Evolutionary conservation across 2,329 filamentous ascomycete genomes (phyloP).

Genomic region (Phaeosphaeria sp.): DNA sequence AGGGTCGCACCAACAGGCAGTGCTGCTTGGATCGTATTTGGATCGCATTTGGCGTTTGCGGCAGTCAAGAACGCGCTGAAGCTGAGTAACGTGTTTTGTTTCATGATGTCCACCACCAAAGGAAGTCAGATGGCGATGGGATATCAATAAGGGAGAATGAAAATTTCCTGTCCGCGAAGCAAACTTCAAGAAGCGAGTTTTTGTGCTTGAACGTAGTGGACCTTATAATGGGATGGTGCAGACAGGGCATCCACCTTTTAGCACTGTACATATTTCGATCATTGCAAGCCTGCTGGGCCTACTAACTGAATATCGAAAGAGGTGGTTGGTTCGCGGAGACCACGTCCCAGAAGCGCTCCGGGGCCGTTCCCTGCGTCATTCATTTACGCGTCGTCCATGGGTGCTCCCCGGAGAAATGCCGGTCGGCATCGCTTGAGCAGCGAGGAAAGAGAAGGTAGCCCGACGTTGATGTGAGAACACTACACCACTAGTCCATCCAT

Average conservation of each 20-base stretch:
- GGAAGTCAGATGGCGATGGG: too few relatives aligned
- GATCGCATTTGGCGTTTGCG: conserved; percentile 39
- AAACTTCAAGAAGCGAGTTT: too few relatives aligned
- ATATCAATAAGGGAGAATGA: too few relatives aligned
- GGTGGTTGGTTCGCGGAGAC: background rate
- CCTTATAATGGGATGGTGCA: too few relatives aligned
- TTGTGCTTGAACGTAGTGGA: too few relatives aligned
- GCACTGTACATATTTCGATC: background rate
- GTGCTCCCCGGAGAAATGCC: background rate
- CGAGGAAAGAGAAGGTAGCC: background rate
- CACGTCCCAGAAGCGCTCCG: background rate
- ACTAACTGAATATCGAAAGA: background rate
- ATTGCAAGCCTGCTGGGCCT: background rate
- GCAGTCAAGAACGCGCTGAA: conserved; percentile 23
- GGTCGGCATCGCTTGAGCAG: background rate
- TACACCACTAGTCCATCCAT: background rate
- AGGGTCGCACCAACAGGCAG: conserved; percentile 46
- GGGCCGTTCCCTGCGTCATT: background rate
- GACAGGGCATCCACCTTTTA: background rate
- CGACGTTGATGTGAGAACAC: background rate
- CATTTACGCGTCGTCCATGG: background rate
- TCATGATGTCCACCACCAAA: conserved; percentile 17
- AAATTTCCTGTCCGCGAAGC: too few relatives aligned
- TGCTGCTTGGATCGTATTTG: conserved; percentile 39
- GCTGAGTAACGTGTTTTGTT: conserved; percentile 15